These are phyloP conservation scores for Fusarium stilboides DNA, from an alignment of 2,329 filamentous ascomycete genomes.

Conservation along the genomic window DNA sequence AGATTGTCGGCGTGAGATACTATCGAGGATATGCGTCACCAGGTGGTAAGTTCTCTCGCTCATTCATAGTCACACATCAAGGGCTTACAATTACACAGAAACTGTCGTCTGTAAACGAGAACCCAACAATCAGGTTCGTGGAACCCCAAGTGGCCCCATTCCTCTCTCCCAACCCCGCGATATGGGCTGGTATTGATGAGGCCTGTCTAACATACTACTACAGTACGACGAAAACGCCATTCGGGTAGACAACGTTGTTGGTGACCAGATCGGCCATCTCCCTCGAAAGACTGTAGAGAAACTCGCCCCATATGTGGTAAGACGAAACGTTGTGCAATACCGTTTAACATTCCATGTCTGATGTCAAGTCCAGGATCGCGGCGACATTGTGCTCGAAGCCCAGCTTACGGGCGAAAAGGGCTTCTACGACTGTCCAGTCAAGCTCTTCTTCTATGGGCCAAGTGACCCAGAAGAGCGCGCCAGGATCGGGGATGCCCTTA, in stretches of 20 bases:
- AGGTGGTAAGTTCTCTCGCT: constrained; percentile 58
- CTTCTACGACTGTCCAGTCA: constrained; percentile 79
- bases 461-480: constrained; percentile 66
- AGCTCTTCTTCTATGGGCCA: constrained; percentile 78
- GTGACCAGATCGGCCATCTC: constrained; percentile 84
- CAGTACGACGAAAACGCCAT: constrained; percentile 83
- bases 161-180: constrained; percentile 2
- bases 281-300: constrained; percentile 77
- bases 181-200: constrained; percentile 1
- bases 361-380: constrained; percentile 64
- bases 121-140: constrained; percentile 70
- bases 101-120: constrained; percentile 75
- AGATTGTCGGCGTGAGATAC: constrained; percentile 69
- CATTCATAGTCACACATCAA: not conserved
- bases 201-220: constrained; percentile 9
- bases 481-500: constrained; percentile 73
- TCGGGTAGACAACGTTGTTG: constrained; percentile 81
- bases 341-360: constrained; percentile 15
- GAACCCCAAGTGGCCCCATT: constrained; percentile 30
- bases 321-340: constrained; percentile 34
- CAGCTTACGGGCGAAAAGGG: constrained; percentile 77
- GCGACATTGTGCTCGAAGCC: constrained; percentile 77
- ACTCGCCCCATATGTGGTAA: constrained; percentile 79
- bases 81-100: constrained; percentile 54
- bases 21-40: constrained; percentile 74